Conservation (phyloP, 495 filamentous ascomycete species). For the Hypoxylon crocopeplum region DNA sequence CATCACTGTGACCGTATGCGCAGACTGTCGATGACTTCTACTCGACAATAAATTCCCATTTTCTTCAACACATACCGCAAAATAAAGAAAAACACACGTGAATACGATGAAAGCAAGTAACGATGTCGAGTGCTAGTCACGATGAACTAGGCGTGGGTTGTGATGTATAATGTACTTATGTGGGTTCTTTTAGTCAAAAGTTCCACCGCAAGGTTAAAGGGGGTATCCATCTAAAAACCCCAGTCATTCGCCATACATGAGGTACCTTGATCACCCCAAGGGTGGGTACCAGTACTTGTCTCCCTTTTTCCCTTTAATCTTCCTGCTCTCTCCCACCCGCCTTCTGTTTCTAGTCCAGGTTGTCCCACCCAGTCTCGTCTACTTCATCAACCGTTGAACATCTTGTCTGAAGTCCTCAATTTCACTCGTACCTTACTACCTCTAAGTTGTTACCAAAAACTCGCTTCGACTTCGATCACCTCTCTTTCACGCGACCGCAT, state of each 20-base stretch:
- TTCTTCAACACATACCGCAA: too few species aligned
- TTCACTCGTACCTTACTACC: background rate
- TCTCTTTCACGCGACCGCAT: constrained; percentile 1
- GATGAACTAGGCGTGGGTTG: background rate
- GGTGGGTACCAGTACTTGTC: constrained; percentile 39
- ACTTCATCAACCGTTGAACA: constrained; percentile 17
- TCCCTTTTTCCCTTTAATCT: constrained; percentile 40
- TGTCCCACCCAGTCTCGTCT: constrained; percentile 14
- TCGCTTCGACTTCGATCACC: constrained; percentile 3
- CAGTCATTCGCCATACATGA: constrained; percentile 21
- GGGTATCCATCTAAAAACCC: constrained; percentile 28
- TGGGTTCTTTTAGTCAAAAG: constrained; percentile 34
- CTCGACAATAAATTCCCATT: too few species aligned
- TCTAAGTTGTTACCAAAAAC: constrained; percentile 1
- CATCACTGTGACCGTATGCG: constrained; percentile 5
- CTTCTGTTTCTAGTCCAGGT: constrained; percentile 33
- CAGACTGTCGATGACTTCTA: too few species aligned
- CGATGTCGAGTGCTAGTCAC: background rate
- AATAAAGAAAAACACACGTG: background rate
- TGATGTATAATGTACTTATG: too few species aligned
- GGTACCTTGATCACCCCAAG: constrained; percentile 24
- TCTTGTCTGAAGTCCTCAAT: constrained; percentile 14
- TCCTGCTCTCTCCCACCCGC: constrained; percentile 28
- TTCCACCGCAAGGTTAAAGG: constrained; percentile 32
- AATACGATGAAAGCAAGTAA: too few species aligned